phyloP scores from a whole-genome alignment of 1,284 basidiomycete genomes.

The Chalciporus sp. region DNA sequence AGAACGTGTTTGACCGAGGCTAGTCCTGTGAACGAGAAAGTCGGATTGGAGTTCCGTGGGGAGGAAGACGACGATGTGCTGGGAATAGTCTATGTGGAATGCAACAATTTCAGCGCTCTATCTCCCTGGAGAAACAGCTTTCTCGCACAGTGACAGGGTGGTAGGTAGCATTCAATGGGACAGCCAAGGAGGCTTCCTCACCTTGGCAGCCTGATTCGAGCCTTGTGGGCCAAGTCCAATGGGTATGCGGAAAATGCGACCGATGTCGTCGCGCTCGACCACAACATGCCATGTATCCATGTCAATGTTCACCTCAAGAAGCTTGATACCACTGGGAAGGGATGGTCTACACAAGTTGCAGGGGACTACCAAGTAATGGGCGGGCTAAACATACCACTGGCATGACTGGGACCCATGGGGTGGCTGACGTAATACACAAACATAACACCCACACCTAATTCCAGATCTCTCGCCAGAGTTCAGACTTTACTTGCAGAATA shows the following conservation, averaged over 20 bases:
- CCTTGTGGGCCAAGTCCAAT: slow-evolving; percentile 4
- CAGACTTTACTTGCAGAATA: too few relatives aligned
- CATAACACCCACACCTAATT: too few relatives aligned
- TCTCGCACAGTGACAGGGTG: slow-evolving; percentile 4
- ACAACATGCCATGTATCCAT: slow-evolving; percentile 9
- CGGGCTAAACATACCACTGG: too few relatives aligned
- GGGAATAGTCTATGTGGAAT: slow-evolving; percentile 1
- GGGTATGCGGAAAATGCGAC: slow-evolving; percentile 26
- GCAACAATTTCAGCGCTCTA: slow-evolving; percentile 6
- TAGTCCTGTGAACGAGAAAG: not conserved
- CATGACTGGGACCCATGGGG: too few relatives aligned
- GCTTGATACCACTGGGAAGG: too few relatives aligned
- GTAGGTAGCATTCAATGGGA: not conserved
- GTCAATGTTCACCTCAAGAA: not conserved
- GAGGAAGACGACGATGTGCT: not conserved
- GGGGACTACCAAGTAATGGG: too few relatives aligned
- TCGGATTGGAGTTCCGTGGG: not conserved
- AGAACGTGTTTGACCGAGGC: slow-evolving; percentile 34
- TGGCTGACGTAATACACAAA: too few relatives aligned
- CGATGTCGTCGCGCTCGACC: slow-evolving; percentile 28
- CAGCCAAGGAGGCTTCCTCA: slow-evolving; percentile 9
- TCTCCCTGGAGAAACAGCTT: not conserved
- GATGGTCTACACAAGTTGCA: too few relatives aligned
- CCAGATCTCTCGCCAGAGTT: too few relatives aligned
- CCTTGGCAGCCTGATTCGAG: slow-evolving; percentile 7